Evolutionary conservation across 2,329 filamentous ascomycete species (phyloP).

Genomic region (Chaetomiaceae sp.): DNA sequence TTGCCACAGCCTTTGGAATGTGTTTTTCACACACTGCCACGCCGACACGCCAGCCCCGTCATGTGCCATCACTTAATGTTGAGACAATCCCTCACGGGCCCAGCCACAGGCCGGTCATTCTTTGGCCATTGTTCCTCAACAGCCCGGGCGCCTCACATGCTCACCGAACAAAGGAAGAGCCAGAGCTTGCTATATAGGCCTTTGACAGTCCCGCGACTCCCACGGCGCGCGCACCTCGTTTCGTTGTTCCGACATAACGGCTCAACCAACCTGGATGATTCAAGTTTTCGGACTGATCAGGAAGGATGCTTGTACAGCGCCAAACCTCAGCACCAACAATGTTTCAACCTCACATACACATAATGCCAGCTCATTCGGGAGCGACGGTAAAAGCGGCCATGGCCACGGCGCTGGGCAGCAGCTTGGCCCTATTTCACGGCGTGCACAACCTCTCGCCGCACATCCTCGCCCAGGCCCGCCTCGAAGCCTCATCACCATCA

Average conservation of each 20-base stretch:
- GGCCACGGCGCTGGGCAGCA: slow-evolving; percentile 14
- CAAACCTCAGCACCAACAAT: slow-evolving; percentile 1
- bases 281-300: no score
- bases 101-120: no score
- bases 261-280: no score
- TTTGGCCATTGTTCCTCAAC: no score
- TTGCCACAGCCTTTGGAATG: neutral
- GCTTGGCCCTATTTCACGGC: slow-evolving; percentile 12
- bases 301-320: slow-evolving; percentile 4
- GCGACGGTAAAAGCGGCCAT: slow-evolving; percentile 16
- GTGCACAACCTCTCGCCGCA: slow-evolving; percentile 10
- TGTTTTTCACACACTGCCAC: slow-evolving; percentile 7
- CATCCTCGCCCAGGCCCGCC: slow-evolving; percentile 3
- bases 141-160: slow-evolving; percentile 6
- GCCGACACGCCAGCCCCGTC: slow-evolving; percentile 3
- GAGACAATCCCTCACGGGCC: neutral
- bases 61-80: neutral
- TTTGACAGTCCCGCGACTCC: neutral
- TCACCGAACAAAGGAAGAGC: no score
- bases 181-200: neutral
- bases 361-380: neutral
- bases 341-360: neutral
- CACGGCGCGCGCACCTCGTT: no score
- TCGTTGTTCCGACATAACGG: no score
- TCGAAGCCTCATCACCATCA: neutral